These are phyloP conservation scores for Dimocarpus longan DNA, from an alignment of 345 rosid species.

Conservation along the genomic window DNA sequence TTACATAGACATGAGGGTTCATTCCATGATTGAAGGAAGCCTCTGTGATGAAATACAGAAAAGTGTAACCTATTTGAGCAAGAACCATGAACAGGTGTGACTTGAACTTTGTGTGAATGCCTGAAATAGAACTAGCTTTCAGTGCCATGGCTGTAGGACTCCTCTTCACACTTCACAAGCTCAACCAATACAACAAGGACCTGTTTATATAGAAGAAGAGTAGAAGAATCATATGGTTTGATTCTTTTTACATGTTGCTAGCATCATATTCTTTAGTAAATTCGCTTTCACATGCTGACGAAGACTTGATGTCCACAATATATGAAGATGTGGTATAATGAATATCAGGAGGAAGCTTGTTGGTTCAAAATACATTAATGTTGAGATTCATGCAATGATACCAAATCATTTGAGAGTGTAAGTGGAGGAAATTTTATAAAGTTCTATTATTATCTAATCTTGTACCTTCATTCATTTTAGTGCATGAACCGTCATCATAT, in stretches of 20 bases:
- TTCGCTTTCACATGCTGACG: constrained; percentile 10
- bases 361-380: too few species aligned
- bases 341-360: too few species aligned
- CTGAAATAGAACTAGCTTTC: not conserved
- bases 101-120: constrained; percentile 35
- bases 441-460: too few species aligned
- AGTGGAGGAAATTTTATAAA: too few species aligned
- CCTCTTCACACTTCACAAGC: constrained; percentile 2
- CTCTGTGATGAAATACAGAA: constrained; percentile 61
- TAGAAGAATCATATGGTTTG: constrained; percentile 2
- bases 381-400: too few species aligned
- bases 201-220: constrained; percentile 5
- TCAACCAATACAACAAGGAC: not conserved
- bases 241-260: constrained; percentile 28
- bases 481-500: too few species aligned
- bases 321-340: too few species aligned
- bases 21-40: constrained; percentile 72
- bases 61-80: constrained; percentile 50
- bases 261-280: constrained; percentile 35
- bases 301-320: too few species aligned
- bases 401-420: too few species aligned
- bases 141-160: constrained; percentile 3
- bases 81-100: constrained; percentile 61
- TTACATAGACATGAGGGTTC: constrained; percentile 72
- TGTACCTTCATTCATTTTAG: too few species aligned